These are phyloP conservation scores for Scenedesmus sp. DNA, from an alignment of 163 green algal genomes.

Conservation along the genomic window DNA sequence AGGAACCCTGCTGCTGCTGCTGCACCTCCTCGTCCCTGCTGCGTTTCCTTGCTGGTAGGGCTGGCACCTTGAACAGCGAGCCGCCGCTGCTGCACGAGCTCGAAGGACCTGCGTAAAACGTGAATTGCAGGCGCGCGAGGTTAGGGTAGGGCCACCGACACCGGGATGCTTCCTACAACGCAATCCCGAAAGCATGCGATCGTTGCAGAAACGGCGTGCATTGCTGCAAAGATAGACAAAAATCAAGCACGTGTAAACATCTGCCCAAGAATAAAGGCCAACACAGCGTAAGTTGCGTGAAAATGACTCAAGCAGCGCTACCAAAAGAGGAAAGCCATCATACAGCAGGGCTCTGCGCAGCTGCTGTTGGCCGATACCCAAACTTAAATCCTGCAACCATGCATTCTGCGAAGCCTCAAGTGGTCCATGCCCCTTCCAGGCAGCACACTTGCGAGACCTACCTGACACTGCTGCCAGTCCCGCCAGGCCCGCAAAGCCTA, in stretches of 20 bases:
- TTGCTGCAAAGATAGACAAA: not conserved
- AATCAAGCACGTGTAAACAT: not conserved
- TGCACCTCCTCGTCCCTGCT: slow-evolving; percentile 22
- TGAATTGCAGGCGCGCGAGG: not conserved
- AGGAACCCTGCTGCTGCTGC: not conserved
- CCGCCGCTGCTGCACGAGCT: not conserved
- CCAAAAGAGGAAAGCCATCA: not conserved
- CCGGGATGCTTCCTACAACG: slow-evolving; percentile 6
- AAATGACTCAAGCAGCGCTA: slow-evolving; percentile 1
- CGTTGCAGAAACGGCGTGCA: not conserved
- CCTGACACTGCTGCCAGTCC: slow-evolving; percentile 18
- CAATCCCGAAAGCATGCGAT: not conserved
- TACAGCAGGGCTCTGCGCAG: not conserved
- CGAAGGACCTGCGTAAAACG: not conserved
- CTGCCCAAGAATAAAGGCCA: not conserved
- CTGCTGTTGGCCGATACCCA: not conserved
- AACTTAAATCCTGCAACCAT: not conserved
- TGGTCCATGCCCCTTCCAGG: not conserved
- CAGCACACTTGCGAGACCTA: slow-evolving; percentile 14
- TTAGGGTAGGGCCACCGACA: slow-evolving; percentile 6
- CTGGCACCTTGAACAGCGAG: slow-evolving; percentile 45
- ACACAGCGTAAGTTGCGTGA: not conserved
- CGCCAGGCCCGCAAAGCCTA: slow-evolving; percentile 13
- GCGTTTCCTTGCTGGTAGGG: slow-evolving; percentile 31
- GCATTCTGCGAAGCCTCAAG: not conserved